Evolutionary conservation across 345 rosid genomes (phyloP), one percentile per base, ranked within the genome.

Genomic region (Gossypium herbaceum): DNA sequence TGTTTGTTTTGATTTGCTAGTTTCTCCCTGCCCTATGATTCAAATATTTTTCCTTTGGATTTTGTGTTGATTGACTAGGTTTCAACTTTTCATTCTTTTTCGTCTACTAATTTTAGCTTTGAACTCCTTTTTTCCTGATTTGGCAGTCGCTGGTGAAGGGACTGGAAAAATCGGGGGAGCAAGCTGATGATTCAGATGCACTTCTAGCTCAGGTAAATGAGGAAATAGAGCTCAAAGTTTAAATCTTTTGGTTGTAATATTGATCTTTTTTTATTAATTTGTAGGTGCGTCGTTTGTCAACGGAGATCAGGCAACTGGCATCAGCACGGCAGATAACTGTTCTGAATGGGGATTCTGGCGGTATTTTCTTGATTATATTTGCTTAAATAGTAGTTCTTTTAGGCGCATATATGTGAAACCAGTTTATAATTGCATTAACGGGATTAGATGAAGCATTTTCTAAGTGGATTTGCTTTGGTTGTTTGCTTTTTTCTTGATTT

Each of bases 261-360:
- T 61, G 1, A 27, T 65, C 0, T 57, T 57, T 55, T 78, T 66
- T 22, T 9, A 22, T 44, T 57, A 65, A 24, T 19, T 55, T 73
- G 41, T 52, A 93, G 99, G 83, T 93, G 71, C 86, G 81, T 57
- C 84, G 91, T 8, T 76, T 95, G 86, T 86, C 90, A 11, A 83
- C 81, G 85, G 94, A 91, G 75, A 78, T 93, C 71, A 84, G 90
- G 51, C 94, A 85, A 48, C 64, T 90, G 12, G 92, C 89, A 50
- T 89, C 97, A 3, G 60, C 89, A 0, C 83, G 90, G 44, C 94
- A 87, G 61, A 93, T 93, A 72, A 90, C 94, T 75, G 93, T 93
- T 63, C 17, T 92, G 64, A 93, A 89, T 87, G 97, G 91, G 50
- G 80, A 68, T 85, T 85, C 89, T 61, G 86, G 94, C 59, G 83